Base-by-base conservation (phyloP, 1,284 basidiomycete genomes). In the Ceraceosorus guamensis region DNA sequence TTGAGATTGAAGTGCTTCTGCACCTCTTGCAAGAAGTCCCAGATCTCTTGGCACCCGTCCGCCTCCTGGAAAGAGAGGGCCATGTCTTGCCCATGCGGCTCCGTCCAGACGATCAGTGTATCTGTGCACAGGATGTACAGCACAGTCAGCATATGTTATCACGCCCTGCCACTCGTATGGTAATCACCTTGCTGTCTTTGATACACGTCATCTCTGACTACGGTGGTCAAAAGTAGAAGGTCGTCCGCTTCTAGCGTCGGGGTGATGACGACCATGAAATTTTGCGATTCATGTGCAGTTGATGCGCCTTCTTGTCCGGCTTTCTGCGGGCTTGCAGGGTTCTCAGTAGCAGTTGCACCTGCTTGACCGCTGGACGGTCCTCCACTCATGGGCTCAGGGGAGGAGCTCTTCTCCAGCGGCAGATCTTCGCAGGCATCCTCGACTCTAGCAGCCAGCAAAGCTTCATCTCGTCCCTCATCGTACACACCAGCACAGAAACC, bases 61-160 rank as follows among this genome's bases (percentile, higher is more conserved):
- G 89, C 84, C 71, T 97, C 93, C 75, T 97, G 93, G 71, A 99
- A 98, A 65, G 91, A 95, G 50, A 98, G 81, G 2, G 95, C 95
- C 77, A 95, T 92, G 77, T 98, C 93, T 30, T 87, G 85, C 30
- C 91, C 89, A 64, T 91, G 87, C 0, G 88, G 89, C 76, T 97
- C 93, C 1, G 93, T 98, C 93, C 93, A 99, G 11, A 98, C 93
- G 62, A 99, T 96, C 47, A 99, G 82, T 1, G 95, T 99, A 66
- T 97, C 93, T 90, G 76, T 56, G 52, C 53, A 10, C n/a, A n/a
- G n/a, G n/a, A n/a, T n/a, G n/a, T n/a, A n/a, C 39, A 16, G 39
- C 39, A 10, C 39, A 10, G 39, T 43, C 34, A 35, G 37, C 31
- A 49, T 34, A 10, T 24, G 31, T 14, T 10, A 55, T 52, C 47